These are phyloP conservation scores for Teratosphaeriaceae sp. DNA, from an alignment of 2,329 filamentous ascomycete species.

Conservation along the genomic window DNA sequence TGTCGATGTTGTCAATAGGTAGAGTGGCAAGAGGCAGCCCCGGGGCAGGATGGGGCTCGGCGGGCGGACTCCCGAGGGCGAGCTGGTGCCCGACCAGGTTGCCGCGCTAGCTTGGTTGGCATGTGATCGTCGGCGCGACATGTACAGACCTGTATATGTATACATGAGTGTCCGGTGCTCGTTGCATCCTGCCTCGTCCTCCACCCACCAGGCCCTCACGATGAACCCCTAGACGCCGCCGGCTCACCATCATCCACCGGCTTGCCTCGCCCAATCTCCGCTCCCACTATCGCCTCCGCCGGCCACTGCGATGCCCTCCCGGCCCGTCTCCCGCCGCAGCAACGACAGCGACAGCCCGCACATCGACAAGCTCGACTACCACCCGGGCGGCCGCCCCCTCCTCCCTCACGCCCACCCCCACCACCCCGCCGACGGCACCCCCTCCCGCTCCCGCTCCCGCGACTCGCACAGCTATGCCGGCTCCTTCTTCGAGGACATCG, in stretches of 20 bases:
- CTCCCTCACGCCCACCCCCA: conserved; percentile 31
- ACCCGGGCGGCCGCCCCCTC: conserved; percentile 34
- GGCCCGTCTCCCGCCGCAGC: conserved; percentile 1
- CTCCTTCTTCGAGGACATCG: conserved; percentile 54
- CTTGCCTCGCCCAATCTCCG: neutral
- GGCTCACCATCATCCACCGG: neutral
- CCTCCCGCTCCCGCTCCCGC: conserved; percentile 24
- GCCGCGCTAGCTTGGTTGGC: too few species aligned
- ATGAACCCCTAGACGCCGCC: too few species aligned
- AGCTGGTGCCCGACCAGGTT: too few species aligned
- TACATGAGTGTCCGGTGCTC: too few species aligned
- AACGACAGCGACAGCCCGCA: conserved; percentile 12
- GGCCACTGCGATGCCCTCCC: conserved; percentile 3
- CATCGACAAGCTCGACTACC: conserved; percentile 48
- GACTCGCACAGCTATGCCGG: conserved; percentile 42
- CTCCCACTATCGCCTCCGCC: neutral
- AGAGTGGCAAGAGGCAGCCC: too few species aligned
- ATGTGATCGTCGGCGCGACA: too few species aligned
- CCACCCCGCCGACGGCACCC: conserved; percentile 13
- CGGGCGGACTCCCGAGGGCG: too few species aligned
- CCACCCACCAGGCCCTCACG: too few species aligned
- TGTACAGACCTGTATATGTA: too few species aligned
- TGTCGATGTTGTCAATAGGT: conserved; percentile 93
- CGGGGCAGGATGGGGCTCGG: too few species aligned
- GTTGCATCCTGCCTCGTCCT: too few species aligned